A percentile compares a stretch with the other conserved stretches of the same genome.
These are phyloP conservation scores for Rhizophora apiculata DNA, from an alignment of 345 rosid genomes.

Conservation along the genomic window DNA sequence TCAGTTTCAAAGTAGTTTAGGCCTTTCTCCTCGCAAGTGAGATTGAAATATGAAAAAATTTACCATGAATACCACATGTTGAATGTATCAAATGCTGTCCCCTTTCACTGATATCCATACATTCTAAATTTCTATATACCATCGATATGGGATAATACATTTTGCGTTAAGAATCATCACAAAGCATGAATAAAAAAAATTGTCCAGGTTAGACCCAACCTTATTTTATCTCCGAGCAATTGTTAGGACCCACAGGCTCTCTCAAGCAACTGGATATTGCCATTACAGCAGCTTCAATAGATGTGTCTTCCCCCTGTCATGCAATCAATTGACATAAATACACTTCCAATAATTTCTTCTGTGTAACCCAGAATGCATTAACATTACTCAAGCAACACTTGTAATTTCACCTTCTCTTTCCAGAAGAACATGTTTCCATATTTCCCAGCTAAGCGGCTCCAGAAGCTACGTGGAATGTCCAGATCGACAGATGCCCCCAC, in stretches of 20 bases:
- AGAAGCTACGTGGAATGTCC: constrained; percentile 79
- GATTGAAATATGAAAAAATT: too few relatives aligned
- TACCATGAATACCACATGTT: too few relatives aligned
- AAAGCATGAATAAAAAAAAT: background rate
- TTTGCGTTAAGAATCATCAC: background rate
- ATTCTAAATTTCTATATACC: too few relatives aligned
- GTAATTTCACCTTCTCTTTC: constrained; percentile 64
- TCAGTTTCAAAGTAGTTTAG: too few relatives aligned
- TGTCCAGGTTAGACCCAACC: constrained; percentile 1
- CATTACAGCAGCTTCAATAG: constrained; percentile 87
- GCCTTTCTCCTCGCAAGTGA: too few relatives aligned
- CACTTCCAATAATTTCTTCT: background rate
- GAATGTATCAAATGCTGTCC: too few relatives aligned
- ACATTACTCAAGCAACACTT: background rate
- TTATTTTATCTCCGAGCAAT: constrained; percentile 67
- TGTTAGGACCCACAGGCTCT: constrained; percentile 76
- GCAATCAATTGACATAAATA: constrained; percentile 14
- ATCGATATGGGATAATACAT: too few relatives aligned
- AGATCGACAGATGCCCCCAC: constrained; percentile 79
- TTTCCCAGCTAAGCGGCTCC: constrained; percentile 72
- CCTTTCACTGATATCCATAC: too few relatives aligned
- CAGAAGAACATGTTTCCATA: constrained; percentile 73
- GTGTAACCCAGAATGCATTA: background rate
- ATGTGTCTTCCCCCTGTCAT: constrained; percentile 83
- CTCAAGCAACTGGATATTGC: constrained; percentile 80